phyloP scores from a whole-genome alignment of 2,329 filamentous ascomycete species.

The Xylaria digitata region DNA sequence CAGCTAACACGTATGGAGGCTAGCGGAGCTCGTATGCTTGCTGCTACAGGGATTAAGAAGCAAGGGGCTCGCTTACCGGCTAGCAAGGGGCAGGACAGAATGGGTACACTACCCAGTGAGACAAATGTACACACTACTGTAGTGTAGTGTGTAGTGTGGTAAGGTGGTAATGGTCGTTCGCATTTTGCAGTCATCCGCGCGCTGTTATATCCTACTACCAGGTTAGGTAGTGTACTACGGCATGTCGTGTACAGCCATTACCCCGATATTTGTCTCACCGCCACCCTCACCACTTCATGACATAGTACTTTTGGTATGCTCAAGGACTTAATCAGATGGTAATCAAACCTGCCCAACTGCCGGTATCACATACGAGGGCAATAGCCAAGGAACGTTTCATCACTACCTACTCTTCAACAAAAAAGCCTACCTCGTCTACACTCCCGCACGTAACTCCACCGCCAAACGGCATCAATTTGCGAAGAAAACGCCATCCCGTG shows the following conservation, averaged over 20 bases:
- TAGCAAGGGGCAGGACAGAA: constrained; percentile 11
- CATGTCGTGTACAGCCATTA: too few species aligned
- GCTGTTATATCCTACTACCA: not conserved
- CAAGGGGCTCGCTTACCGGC: constrained; percentile 26
- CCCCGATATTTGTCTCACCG: constrained; percentile 16
- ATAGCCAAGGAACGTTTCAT: constrained; percentile 17
- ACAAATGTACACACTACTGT: too few species aligned
- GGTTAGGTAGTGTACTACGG: too few species aligned
- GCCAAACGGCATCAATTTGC: constrained; percentile 10
- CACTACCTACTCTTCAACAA: not conserved
- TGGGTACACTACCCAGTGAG: too few species aligned
- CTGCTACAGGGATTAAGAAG: constrained; percentile 9
- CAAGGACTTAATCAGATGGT: not conserved
- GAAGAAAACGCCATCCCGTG: constrained; percentile 13
- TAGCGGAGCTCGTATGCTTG: constrained; percentile 35
- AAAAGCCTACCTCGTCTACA: not conserved
- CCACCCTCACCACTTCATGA: constrained; percentile 3
- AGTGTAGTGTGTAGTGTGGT: not conserved
- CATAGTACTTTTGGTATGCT: not conserved
- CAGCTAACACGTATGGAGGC: constrained; percentile 22
- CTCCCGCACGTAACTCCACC: constrained; percentile 9
- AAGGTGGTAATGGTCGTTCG: not conserved
- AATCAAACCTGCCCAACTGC: not conserved
- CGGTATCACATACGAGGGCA: not conserved
- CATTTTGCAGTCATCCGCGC: constrained; percentile 1